Evolutionary conservation across 495 filamentous ascomycete genomes (phyloP).

Genomic region (Penicillium cosmopolitanum): DNA sequence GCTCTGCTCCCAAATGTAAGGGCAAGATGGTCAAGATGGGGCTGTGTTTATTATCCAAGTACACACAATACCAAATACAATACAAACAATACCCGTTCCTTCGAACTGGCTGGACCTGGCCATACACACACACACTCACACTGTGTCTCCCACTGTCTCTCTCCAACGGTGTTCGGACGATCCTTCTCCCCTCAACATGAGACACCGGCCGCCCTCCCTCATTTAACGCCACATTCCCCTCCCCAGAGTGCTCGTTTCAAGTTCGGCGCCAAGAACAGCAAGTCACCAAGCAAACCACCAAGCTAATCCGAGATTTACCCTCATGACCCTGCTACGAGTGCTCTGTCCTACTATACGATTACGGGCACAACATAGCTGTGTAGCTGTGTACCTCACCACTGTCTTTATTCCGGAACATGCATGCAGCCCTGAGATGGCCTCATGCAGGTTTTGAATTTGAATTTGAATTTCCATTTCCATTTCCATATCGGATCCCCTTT

Average conservation of each 20-base stretch:
- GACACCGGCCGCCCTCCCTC: conserved; percentile 22
- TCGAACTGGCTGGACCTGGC: not conserved
- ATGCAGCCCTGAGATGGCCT: no score
- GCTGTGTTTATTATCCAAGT: conserved; percentile 3
- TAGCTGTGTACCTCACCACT: no score
- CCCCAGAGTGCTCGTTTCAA: not conserved
- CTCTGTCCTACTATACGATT: no score
- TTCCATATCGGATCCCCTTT: no score
- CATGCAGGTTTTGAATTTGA: no score
- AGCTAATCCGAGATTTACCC: not conserved
- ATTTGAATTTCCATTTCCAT: no score
- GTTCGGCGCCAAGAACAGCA: not conserved
- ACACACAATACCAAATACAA: not conserved
- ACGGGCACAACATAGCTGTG: no score
- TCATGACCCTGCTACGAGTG: not conserved
- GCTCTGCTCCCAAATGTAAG: not conserved
- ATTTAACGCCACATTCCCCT: conserved; percentile 10
- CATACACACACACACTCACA: no score
- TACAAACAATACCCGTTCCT: no score
- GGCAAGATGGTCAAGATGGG: not conserved
- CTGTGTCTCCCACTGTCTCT: not conserved
- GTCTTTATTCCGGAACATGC: no score
- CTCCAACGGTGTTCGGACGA: not conserved
- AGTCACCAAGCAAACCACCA: not conserved
- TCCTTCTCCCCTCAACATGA: conserved; percentile 21